These are phyloP conservation scores for Wallemia mellicola DNA, from an alignment of 1,284 basidiomycete genomes.

Conservation along the genomic window DNA sequence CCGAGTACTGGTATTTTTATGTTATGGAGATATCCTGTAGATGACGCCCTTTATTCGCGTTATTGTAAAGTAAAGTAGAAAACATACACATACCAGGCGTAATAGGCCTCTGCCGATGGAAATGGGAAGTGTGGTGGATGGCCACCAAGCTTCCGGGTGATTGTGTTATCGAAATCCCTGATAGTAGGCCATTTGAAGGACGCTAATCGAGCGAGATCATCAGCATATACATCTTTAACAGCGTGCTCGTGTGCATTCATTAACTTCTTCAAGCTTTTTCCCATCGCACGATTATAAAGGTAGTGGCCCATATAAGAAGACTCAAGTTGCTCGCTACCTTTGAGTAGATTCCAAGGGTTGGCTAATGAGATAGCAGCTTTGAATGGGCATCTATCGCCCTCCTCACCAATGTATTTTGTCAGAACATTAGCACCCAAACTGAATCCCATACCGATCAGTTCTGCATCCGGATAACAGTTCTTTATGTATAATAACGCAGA, in stretches of 20 bases:
- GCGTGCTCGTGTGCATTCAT: neutral
- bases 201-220: neutral
- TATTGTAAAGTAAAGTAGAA: neutral
- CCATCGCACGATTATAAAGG: neutral
- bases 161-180: neutral
- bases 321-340: constrained; percentile 10
- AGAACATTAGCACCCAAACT: constrained; percentile 14
- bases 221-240: neutral
- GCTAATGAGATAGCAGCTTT: constrained; percentile 9
- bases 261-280: neutral
- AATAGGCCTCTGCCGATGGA: neutral
- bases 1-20: neutral
- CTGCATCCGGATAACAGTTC: constrained; percentile 10
- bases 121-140: neutral
- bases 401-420: constrained; percentile 11
- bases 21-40: neutral
- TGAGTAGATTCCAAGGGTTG: constrained; percentile 11
- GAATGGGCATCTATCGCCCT: constrained; percentile 10
- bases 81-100: neutral
- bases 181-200: neutral
- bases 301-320: neutral
- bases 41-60: neutral
- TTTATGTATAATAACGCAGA: constrained; percentile 11
- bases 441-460: constrained; percentile 12
- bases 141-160: neutral